These are phyloP conservation scores for Camellia japonica DNA, from an alignment of 148 eudicot species.

Conservation along the genomic window DNA sequence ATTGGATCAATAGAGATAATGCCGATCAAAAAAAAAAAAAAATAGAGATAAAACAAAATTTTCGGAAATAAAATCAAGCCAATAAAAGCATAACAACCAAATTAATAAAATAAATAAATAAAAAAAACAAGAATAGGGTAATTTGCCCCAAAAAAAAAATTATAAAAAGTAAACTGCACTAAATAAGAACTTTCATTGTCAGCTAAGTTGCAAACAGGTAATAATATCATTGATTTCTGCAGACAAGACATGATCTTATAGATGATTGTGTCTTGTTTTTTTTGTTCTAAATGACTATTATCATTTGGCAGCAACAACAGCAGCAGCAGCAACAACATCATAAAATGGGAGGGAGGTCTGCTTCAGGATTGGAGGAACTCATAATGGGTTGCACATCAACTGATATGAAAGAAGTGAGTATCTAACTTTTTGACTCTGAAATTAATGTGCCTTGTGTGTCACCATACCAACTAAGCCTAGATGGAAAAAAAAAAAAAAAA, in stretches of 20 bases:
- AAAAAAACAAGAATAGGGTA: too few relatives aligned
- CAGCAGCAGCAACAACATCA: conserved; percentile 52
- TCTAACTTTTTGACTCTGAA: conserved; percentile 41
- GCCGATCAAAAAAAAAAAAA: too few relatives aligned
- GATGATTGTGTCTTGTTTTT: conserved; percentile 33
- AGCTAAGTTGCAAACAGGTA: conserved; percentile 19
- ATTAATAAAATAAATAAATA: too few relatives aligned
- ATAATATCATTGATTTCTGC: conserved; percentile 15
- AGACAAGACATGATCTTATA: conserved; percentile 48
- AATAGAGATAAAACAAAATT: too few relatives aligned
- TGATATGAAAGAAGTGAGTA: conserved; percentile 56
- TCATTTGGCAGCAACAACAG: background rate
- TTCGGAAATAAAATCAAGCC: too few relatives aligned
- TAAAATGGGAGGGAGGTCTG: conserved; percentile 80
- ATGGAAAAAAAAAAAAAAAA: background rate
- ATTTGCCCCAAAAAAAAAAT: too few relatives aligned
- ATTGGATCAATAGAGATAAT: too few relatives aligned
- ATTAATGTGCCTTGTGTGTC: conserved; percentile 25
- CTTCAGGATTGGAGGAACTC: conserved; percentile 93
- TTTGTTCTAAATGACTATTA: background rate
- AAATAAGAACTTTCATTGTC: background rate
- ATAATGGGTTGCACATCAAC: conserved; percentile 85
- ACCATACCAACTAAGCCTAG: too few relatives aligned
- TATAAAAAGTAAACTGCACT: too few relatives aligned
- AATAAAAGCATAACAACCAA: too few relatives aligned